Evolutionary conservation across 2,329 filamentous ascomycete species (phyloP).

Genomic region (Tolypocladium cylindrosporum): DNA sequence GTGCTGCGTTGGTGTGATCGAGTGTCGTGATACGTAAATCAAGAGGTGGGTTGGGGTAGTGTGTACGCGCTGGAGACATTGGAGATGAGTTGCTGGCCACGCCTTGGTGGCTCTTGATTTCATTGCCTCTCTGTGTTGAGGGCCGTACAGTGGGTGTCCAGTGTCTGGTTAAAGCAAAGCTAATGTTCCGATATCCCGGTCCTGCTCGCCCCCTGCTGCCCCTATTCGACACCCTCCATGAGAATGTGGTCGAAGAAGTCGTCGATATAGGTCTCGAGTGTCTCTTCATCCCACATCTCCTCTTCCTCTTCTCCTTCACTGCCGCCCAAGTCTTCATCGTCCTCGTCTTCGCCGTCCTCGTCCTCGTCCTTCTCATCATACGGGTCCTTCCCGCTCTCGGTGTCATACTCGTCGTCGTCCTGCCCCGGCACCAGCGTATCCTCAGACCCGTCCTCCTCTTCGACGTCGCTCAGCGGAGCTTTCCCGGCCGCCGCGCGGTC

Average conservation of each 20-base stretch:
- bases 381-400: not conserved
- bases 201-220: not conserved
- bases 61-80: not conserved
- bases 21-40: not conserved
- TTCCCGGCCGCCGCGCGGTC: not conserved
- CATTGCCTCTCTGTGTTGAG: not conserved
- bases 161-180: too few species aligned
- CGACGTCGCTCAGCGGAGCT: not conserved
- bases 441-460: not conserved
- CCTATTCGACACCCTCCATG: not conserved
- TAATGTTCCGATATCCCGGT: not conserved
- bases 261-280: not conserved
- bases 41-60: not conserved
- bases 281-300: not conserved
- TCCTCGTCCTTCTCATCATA: not conserved
- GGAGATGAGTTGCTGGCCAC: not conserved
- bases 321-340: not conserved
- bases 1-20: not conserved
- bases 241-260: slow-evolving; percentile 1
- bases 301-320: slow-evolving; percentile 1
- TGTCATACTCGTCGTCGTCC: slow-evolving; percentile 6
- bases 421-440: not conserved
- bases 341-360: slow-evolving; percentile 2
- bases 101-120: not conserved
- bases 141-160: not conserved